phyloP scores from a whole-genome alignment of 345 rosid species.

The Linum tenue region DNA sequence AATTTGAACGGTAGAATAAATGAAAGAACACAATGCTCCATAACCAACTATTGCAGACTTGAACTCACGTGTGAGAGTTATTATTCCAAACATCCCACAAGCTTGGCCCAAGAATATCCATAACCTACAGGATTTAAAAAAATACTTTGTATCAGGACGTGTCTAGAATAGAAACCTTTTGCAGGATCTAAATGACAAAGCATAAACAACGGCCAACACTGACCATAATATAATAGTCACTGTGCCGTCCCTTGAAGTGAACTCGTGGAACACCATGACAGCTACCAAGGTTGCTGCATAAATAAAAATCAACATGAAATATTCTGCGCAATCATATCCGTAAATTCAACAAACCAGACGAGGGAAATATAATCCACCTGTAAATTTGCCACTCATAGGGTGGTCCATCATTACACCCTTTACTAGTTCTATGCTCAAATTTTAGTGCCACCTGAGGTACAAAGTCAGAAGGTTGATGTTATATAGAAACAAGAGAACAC shows the following conservation, averaged over 20 bases:
- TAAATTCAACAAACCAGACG: constrained; percentile 1
- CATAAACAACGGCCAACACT: constrained; percentile 11
- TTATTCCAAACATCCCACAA: constrained; percentile 97
- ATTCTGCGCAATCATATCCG: background rate
- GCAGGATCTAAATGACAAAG: background rate
- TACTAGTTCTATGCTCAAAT: constrained; percentile 86
- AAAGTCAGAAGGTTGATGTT: background rate
- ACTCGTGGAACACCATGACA: constrained; percentile 87
- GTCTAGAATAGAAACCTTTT: background rate
- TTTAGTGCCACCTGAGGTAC: constrained; percentile 74
- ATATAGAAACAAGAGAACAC: background rate
- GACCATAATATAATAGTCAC: constrained; percentile 93
- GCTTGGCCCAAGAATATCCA: constrained; percentile 98
- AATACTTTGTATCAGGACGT: background rate
- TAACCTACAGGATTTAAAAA: constrained; percentile 41
- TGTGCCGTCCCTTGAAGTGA: constrained; percentile 87
- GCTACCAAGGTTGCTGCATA: constrained; percentile 27
- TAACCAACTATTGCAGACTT: background rate
- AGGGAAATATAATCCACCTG: constrained; percentile 38
- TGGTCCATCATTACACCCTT: constrained; percentile 95
- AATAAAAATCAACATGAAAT: background rate
- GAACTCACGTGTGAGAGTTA: constrained; percentile 82
- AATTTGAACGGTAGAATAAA: constrained; percentile 8
- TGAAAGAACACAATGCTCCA: background rate
- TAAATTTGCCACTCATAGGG: constrained; percentile 98